Evolutionary conservation across 2,329 filamentous ascomycete genomes (phyloP).

Genomic region (Colletotrichum sp.): DNA sequence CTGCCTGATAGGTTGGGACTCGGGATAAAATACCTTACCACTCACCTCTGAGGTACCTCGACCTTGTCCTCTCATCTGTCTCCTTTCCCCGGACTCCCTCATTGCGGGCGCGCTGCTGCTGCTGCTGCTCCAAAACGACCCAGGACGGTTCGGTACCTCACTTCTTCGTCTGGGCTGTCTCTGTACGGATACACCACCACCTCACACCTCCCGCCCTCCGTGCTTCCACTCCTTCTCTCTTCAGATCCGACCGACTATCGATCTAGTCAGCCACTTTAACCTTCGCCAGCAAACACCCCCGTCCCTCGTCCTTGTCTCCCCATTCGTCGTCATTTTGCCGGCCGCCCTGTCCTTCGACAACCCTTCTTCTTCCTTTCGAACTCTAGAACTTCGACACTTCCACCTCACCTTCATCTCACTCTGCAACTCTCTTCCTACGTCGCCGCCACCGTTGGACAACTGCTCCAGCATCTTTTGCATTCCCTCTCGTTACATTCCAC

Average conservation of each 20-base stretch:
- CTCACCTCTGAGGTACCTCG: not conserved
- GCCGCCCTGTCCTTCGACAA: slow-evolving; percentile 14
- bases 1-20: not conserved
- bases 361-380: slow-evolving; percentile 21
- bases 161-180: not conserved
- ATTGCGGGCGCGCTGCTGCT: not conserved
- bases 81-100: not conserved
- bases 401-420: not conserved
- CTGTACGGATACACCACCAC: not conserved
- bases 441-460: not conserved
- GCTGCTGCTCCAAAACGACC: not conserved
- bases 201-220: not conserved
- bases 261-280: slow-evolving; percentile 19
- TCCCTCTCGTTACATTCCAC: not conserved
- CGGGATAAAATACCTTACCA: not conserved
- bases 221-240: not conserved
- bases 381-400: slow-evolving; percentile 20
- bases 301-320: slow-evolving; percentile 9
- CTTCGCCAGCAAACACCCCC: slow-evolving; percentile 9
- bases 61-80: not conserved
- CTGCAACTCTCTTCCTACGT: not conserved
- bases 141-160: not conserved
- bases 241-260: slow-evolving; percentile 18
- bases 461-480: not conserved
- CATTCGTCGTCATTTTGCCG: slow-evolving; percentile 19